These are phyloP conservation scores for Lachnum nothofagi DNA, from an alignment of 2,329 filamentous ascomycete genomes.

Conservation along the genomic window DNA sequence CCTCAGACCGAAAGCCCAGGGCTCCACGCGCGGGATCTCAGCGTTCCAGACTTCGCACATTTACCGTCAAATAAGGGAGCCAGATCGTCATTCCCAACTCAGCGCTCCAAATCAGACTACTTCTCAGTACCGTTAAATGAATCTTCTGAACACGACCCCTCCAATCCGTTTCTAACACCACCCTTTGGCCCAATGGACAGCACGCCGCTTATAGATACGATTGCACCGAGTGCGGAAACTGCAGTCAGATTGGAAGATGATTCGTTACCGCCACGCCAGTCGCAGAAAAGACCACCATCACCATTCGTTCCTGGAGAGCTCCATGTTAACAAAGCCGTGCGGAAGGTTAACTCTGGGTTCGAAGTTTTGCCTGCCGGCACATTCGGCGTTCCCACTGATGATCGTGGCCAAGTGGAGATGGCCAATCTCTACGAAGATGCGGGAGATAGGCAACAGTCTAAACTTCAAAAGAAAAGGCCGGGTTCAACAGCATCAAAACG, in stretches of 20 bases:
- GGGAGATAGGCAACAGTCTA: slow-evolving; percentile 33
- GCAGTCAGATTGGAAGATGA: slow-evolving; percentile 2
- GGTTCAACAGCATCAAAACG: slow-evolving; percentile 17
- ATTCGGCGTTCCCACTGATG: slow-evolving; percentile 24
- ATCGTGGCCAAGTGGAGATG: slow-evolving; percentile 7
- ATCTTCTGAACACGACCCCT: slow-evolving; percentile 14
- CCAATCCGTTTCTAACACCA: slow-evolving; percentile 22
- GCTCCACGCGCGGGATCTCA: not conserved
- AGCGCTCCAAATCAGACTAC: slow-evolving; percentile 21
- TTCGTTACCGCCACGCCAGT: slow-evolving; percentile 9
- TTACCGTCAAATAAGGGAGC: slow-evolving; percentile 5
- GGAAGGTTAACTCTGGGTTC: slow-evolving; percentile 38
- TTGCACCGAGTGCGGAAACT: not conserved
- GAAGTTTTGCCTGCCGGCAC: slow-evolving; percentile 39
- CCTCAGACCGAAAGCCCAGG: slow-evolving; percentile 2
- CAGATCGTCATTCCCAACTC: slow-evolving; percentile 7
- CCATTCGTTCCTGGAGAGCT: slow-evolving; percentile 36
- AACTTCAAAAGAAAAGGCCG: slow-evolving; percentile 39
- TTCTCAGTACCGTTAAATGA: slow-evolving; percentile 20
- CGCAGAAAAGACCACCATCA: slow-evolving; percentile 16
- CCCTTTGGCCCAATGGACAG: slow-evolving; percentile 3
- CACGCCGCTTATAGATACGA: not conserved
- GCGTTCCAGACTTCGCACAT: not conserved
- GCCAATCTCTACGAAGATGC: slow-evolving; percentile 15
- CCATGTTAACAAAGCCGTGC: slow-evolving; percentile 33